These are phyloP conservation scores for Lactifluus volemus DNA, from an alignment of 768 basidiomycete genomes.

Conservation along the genomic window DNA sequence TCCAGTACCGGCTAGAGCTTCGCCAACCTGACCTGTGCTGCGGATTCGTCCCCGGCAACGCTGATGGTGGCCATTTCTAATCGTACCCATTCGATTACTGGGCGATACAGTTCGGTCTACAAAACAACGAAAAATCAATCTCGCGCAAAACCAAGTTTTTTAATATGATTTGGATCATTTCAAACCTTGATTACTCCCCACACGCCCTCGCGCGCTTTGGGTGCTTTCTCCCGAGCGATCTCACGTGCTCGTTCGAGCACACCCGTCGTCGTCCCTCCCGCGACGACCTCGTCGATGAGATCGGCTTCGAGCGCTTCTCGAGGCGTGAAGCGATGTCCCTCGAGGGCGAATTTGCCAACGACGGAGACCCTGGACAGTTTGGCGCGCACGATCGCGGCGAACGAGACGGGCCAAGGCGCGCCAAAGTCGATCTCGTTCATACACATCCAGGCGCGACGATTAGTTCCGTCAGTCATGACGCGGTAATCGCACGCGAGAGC, in stretches of 20 bases:
- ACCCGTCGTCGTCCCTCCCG: conserved; percentile 46
- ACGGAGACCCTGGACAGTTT: conserved; percentile 67
- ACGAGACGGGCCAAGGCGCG: conserved; percentile 67
- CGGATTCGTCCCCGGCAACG: conserved; percentile 39
- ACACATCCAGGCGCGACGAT: conserved; percentile 73
- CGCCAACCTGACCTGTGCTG: conserved; percentile 38
- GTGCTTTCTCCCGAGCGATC: conserved; percentile 45
- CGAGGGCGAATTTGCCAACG: conserved; percentile 66
- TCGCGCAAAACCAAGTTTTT: background rate
- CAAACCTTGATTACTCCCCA: conserved; percentile 69
- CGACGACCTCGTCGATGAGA: conserved; percentile 62
- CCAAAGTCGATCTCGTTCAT: conserved; percentile 93
- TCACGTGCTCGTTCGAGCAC: conserved; percentile 58
- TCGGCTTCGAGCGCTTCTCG: conserved; percentile 57
- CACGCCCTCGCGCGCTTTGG: conserved; percentile 47
- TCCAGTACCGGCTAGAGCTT: conserved; percentile 4
- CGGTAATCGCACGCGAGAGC: conserved; percentile 82
- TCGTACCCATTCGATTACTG: conserved; percentile 35
- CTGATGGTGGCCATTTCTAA: conserved; percentile 31
- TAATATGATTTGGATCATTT: background rate
- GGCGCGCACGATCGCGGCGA: conserved; percentile 51
- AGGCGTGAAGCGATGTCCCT: conserved; percentile 73
- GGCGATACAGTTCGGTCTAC: conserved; percentile 48
- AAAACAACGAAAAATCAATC: background rate
- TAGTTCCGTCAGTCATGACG: conserved; percentile 76